Evolutionary conservation across 257 asterid genomes (phyloP).

Genomic region (Jaltomata sinuosa): DNA sequence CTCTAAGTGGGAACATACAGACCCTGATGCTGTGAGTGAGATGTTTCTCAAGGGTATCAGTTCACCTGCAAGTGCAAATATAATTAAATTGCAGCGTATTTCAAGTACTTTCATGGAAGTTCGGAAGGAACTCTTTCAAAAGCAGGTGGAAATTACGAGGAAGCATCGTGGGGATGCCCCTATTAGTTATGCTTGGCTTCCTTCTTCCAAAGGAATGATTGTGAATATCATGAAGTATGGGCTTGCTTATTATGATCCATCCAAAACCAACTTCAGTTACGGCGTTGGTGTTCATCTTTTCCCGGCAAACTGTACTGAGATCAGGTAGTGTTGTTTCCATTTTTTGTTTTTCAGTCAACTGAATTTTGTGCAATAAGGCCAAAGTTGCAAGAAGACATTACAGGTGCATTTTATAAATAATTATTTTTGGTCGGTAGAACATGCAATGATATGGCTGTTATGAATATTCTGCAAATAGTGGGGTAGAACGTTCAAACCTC

Average conservation of each 20-base stretch:
- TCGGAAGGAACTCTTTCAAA: conserved; percentile 62
- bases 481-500: not conserved
- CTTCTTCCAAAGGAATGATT: conserved; percentile 46
- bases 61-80: conserved; percentile 24
- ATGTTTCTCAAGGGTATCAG: conserved; percentile 40
- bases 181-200: conserved; percentile 82
- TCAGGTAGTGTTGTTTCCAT: conserved; percentile 46
- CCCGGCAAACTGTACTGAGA: conserved; percentile 58
- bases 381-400: not conserved
- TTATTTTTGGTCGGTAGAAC: not conserved
- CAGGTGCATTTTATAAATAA: not conserved
- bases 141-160: conserved; percentile 58
- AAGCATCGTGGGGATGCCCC: conserved; percentile 65
- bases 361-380: not conserved
- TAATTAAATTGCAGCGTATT: conserved; percentile 36
- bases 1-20: conserved; percentile 16
- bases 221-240: conserved; percentile 52
- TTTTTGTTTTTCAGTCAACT: not conserved
- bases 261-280: conserved; percentile 22
- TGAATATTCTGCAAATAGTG: not conserved
- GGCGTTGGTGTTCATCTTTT: conserved; percentile 63
- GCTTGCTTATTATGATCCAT: conserved; percentile 32
- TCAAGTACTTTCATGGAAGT: conserved; percentile 28
- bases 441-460: no score
- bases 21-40: conserved; percentile 27